Conservation (phyloP, 2,329 filamentous ascomycete genomes). For the Claviceps quebecensis region DNA sequence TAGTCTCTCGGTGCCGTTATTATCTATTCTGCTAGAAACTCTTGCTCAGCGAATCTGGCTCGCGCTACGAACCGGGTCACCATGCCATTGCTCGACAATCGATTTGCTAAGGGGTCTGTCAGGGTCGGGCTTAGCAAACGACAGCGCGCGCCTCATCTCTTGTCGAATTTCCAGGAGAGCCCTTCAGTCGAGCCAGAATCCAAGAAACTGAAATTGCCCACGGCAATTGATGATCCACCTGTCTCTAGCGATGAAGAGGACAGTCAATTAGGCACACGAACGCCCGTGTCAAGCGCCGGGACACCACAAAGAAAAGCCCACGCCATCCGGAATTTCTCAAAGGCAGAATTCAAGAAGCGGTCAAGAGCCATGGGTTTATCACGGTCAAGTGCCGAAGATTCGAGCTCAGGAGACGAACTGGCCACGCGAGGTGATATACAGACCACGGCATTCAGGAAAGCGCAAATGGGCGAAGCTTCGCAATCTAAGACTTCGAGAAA, state of each 20-base stretch:
- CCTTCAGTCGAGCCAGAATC: background rate
- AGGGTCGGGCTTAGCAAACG: constrained; percentile 11
- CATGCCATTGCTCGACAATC: constrained; percentile 5
- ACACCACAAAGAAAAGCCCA: background rate
- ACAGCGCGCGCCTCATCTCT: constrained; percentile 8
- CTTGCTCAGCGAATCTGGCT: background rate
- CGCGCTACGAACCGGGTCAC: background rate
- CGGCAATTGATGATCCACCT: constrained; percentile 12
- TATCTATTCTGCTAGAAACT: background rate
- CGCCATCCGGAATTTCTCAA: background rate
- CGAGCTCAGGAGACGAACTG: constrained; percentile 13
- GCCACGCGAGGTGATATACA: constrained; percentile 18
- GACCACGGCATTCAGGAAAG: constrained; percentile 17
- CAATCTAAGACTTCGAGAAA: constrained; percentile 3
- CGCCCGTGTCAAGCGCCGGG: background rate
- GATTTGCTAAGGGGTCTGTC: background rate
- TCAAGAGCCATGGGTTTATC: background rate
- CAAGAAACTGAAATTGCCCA: constrained; percentile 6
- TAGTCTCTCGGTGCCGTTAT: background rate
- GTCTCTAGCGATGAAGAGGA: constrained; percentile 17
- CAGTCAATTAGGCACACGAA: constrained; percentile 2
- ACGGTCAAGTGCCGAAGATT: constrained; percentile 9
- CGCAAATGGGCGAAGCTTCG: background rate
- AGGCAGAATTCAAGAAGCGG: background rate
- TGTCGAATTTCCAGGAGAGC: constrained; percentile 3